These are phyloP conservation scores for Clarireedia hainanense DNA, from an alignment of 2,329 filamentous ascomycete genomes.

Conservation along the genomic window DNA sequence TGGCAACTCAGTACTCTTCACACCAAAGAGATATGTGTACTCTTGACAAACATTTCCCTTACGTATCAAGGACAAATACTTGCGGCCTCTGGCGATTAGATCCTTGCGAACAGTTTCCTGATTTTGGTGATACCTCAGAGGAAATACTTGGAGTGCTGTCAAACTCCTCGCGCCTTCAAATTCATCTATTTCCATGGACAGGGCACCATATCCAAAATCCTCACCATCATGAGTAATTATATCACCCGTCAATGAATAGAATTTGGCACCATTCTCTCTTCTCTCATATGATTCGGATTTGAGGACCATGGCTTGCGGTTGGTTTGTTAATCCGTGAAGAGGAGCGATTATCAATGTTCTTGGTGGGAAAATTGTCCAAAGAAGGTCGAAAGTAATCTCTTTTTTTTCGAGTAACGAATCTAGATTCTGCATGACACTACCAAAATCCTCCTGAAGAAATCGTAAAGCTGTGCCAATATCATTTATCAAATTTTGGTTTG, in stretches of 20 bases:
- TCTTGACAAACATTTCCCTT: not conserved
- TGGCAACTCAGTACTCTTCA: not conserved
- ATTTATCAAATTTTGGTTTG: not conserved
- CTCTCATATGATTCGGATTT: not conserved
- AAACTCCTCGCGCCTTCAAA: not conserved
- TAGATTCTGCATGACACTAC: not conserved
- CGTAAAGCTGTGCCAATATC: conserved; percentile 1
- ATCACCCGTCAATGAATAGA: not conserved
- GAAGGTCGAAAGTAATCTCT: conserved; percentile 3
- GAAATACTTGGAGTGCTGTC: not conserved
- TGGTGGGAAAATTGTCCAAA: conserved; percentile 1
- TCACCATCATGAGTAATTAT: conserved; percentile 1
- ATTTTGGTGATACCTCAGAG: not conserved
- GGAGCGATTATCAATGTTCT: not conserved
- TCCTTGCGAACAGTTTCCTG: not conserved
- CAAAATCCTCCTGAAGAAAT: not conserved
- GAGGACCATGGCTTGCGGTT: not conserved
- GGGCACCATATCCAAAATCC: not conserved
- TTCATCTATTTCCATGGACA: not conserved
- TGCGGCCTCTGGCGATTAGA: not conserved
- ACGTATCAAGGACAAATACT: conserved; percentile 1
- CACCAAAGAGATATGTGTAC: not conserved
- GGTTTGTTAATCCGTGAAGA: not conserved
- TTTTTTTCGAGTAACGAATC: not conserved
- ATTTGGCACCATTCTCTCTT: not conserved